Percentiles rank a stretch among this genome's conserved stretches.
These are phyloP conservation scores for Aspergillus sp. DNA, from an alignment of 2,329 filamentous ascomycete species.

Conservation along the genomic window DNA sequence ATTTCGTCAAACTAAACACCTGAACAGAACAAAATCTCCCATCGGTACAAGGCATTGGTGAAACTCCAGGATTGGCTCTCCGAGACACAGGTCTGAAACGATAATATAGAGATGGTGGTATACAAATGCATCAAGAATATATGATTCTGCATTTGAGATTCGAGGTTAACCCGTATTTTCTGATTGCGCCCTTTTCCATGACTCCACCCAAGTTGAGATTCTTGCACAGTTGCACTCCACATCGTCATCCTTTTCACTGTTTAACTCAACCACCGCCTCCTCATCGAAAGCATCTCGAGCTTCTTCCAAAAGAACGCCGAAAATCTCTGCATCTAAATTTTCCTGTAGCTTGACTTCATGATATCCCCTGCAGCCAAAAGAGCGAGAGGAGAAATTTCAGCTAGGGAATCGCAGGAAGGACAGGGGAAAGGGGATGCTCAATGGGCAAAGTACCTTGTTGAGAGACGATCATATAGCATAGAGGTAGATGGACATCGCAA, in stretches of 20 bases:
- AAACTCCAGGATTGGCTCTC: constrained; percentile 82
- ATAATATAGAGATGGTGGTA: constrained; percentile 5
- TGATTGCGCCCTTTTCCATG: constrained; percentile 64
- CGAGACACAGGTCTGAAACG: constrained; percentile 24
- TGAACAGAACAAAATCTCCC: constrained; percentile 75
- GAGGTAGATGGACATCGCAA: constrained; percentile 71
- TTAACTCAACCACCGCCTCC: constrained; percentile 83
- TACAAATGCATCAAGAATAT: constrained; percentile 3
- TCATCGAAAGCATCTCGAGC: constrained; percentile 80
- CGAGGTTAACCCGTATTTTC: constrained; percentile 21
- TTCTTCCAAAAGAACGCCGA: constrained; percentile 89
- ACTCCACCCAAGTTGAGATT: constrained; percentile 73
- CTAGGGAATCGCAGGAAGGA: background rate
- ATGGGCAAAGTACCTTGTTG: constrained; percentile 53
- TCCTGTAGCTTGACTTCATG: constrained; percentile 85
- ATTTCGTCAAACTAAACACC: constrained; percentile 11
- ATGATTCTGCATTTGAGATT: background rate
- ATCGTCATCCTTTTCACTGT: constrained; percentile 75
- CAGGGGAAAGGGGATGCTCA: background rate
- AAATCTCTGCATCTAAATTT: constrained; percentile 95
- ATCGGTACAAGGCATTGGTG: constrained; percentile 78
- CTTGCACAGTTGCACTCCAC: constrained; percentile 85
- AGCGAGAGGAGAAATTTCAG: background rate
- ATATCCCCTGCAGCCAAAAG: constrained; percentile 58
- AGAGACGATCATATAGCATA: constrained; percentile 78